phyloP scores from a whole-genome alignment of 768 basidiomycete species.

The Psilocybe cubensis region DNA sequence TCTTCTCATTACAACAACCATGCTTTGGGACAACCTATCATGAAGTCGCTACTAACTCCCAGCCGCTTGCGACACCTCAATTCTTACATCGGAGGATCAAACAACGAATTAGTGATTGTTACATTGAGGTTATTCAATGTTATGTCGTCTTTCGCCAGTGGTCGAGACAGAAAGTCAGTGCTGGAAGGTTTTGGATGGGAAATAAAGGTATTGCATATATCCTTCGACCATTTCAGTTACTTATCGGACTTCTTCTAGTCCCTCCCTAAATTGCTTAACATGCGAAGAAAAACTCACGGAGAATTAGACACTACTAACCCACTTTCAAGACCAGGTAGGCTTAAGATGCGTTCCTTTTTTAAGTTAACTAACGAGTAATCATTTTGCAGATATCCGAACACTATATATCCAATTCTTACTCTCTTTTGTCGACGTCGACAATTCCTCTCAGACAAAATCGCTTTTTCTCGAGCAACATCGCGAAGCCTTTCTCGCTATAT shows the following conservation, averaged over 20 bases:
- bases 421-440: conserved; percentile 63
- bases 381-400: conserved; percentile 73
- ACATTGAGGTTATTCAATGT: conserved; percentile 66
- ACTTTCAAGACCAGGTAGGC: conserved; percentile 61
- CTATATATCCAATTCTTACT: conserved; percentile 74
- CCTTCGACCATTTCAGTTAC: background rate
- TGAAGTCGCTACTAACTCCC: conserved; percentile 61
- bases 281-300: conserved; percentile 65
- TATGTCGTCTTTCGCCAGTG: conserved; percentile 67
- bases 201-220: conserved; percentile 53
- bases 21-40: conserved; percentile 59
- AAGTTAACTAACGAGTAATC: too few species aligned
- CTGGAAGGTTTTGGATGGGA: conserved; percentile 82
- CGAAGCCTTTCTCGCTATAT: conserved; percentile 66
- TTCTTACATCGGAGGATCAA: conserved; percentile 60
- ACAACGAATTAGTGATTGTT: conserved; percentile 68
- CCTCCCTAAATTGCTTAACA: conserved; percentile 66
- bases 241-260: conserved; percentile 41
- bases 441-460: conserved; percentile 55
- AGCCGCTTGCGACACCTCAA: conserved; percentile 61
- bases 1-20: conserved; percentile 75
- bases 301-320: conserved; percentile 36
- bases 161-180: conserved; percentile 62
- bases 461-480: conserved; percentile 73
- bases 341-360: background rate